phyloP scores from a whole-genome alignment of 306 rosid species.

The Ormosia semicastrata region DNA sequence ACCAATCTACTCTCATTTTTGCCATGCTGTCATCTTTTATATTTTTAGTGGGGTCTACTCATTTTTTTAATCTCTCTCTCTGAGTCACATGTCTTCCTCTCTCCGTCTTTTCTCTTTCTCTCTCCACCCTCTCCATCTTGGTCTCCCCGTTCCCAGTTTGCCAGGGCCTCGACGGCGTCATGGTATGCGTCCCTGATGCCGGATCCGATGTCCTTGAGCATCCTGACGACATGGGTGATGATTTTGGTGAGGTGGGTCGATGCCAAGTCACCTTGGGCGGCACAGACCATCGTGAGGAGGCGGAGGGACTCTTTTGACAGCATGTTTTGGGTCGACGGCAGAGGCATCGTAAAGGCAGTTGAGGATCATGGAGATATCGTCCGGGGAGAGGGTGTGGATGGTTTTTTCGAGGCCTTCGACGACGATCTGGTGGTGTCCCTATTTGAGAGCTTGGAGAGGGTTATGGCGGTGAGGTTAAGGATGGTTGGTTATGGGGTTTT shows the following conservation, averaged over 20 bases:
- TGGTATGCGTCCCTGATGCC: slow-evolving; percentile 61
- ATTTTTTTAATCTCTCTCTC: too few species aligned
- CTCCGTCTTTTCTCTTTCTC: too few species aligned
- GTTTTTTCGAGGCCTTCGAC: slow-evolving; percentile 62
- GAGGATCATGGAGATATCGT: slow-evolving; percentile 63
- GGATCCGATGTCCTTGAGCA: slow-evolving; percentile 64
- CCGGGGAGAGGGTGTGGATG: slow-evolving; percentile 49
- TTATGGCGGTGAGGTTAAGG: too few species aligned
- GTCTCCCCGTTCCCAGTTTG: too few species aligned
- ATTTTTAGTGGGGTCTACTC: too few species aligned
- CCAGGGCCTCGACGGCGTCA: slow-evolving; percentile 61
- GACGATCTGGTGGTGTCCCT: slow-evolving; percentile 73
- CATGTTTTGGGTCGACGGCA: slow-evolving; percentile 61
- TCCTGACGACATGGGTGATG: slow-evolving; percentile 46
- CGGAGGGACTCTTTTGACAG: slow-evolving; percentile 60
- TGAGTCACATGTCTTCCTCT: too few species aligned
- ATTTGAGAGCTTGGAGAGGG: slow-evolving; percentile 67
- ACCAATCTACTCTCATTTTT: too few species aligned
- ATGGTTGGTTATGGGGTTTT: too few species aligned
- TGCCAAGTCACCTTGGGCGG: slow-evolving; percentile 53
- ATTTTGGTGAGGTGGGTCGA: slow-evolving; percentile 62
- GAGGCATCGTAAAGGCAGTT: slow-evolving; percentile 69
- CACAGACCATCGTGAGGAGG: slow-evolving; percentile 47
- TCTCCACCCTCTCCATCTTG: too few species aligned
- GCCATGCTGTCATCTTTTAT: too few species aligned